These are phyloP conservation scores for Fusarium heterosporum DNA, from an alignment of 2,329 filamentous ascomycete genomes.

Conservation along the genomic window DNA sequence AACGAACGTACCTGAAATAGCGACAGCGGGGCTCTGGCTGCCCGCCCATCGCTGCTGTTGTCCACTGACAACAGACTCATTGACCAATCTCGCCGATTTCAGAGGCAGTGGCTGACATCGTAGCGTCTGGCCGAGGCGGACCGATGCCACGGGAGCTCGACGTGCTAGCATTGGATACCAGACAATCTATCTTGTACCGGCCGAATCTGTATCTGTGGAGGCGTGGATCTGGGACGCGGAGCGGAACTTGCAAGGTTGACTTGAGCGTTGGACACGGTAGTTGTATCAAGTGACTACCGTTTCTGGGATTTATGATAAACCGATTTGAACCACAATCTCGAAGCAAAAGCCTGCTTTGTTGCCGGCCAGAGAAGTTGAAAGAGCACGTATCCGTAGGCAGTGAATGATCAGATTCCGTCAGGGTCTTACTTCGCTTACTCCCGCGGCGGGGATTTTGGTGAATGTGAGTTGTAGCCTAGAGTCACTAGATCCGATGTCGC, in stretches of 20 bases:
- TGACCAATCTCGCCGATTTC: conserved; percentile 18
- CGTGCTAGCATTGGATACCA: conserved; percentile 36
- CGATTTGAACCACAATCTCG: neutral
- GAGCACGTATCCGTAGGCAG: neutral
- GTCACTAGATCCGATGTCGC: conserved; percentile 27
- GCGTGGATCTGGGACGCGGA: conserved; percentile 29
- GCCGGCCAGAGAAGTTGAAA: conserved; percentile 9
- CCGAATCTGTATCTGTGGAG: conserved; percentile 21
- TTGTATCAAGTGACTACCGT: conserved; percentile 15
- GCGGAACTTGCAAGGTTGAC: conserved; percentile 5
- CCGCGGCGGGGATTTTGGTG: neutral
- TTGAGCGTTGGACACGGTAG: conserved; percentile 16
- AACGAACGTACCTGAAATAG: conserved; percentile 42
- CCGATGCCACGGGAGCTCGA: conserved; percentile 37
- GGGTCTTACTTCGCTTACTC: conserved; percentile 23
- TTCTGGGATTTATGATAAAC: neutral
- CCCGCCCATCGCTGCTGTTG: conserved; percentile 33
- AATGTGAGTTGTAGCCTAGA: conserved; percentile 3
- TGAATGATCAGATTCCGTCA: conserved; percentile 19
- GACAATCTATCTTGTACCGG: conserved; percentile 4
- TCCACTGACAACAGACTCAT: conserved; percentile 5
- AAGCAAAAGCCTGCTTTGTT: conserved; percentile 16
- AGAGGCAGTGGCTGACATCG: conserved; percentile 25
- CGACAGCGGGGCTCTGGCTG: conserved; percentile 29
- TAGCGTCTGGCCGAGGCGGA: conserved; percentile 33